Base-by-base conservation (phyloP, 768 basidiomycete genomes). In the Galerina sulciceps region DNA sequence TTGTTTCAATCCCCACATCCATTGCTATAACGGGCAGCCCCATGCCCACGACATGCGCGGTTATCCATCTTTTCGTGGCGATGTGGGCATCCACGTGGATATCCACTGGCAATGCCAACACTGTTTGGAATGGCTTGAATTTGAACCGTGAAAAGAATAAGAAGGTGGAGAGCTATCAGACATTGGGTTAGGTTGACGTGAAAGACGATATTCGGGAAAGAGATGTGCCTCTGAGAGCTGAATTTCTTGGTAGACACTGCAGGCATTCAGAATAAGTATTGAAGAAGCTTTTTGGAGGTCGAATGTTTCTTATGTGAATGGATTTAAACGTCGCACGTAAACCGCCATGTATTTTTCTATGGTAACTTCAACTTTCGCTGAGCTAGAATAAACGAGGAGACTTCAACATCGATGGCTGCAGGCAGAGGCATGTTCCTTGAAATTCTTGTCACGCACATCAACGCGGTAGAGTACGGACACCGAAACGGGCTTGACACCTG, bases 81-180 rank as follows among this genome's bases (percentile, higher is more conserved):
- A n/a, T n/a, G n/a, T n/a, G n/a, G n/a, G n/a, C n/a, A n/a, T n/a
- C n/a, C n/a, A n/a, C n/a, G n/a, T n/a, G n/a, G n/a, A n/a, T n/a
- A n/a, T n/a, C n/a, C n/a, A n/a, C n/a, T n/a, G n/a, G n/a, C n/a
- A n/a, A n/a, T n/a, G n/a, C n/a, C n/a, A n/a, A n/a, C n/a, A n/a
- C n/a, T n/a, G n/a, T n/a, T n/a, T n/a, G n/a, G 76, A 75, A 64
- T 74, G 72, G 53, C 75, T 76, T 23, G 76, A 74, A 61, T 77
- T 77, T 46, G 76, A 71, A 36, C 76, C 76, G 57, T 75, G 72
- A 63, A 77, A 77, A 18, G 73, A 67, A 60, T 75, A 74, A 34
- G 72, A 65, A 26, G 69, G 69, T 34, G 65, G 62, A 40, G 68
- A 38, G 53, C 71, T 72, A 56, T 63, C 58, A 53, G 54, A 62